A percentile compares a stretch with the other conserved stretches of the same genome.
phyloP scores from a whole-genome alignment of 768 basidiomycete species.

The Leucosporidium scottii region DNA sequence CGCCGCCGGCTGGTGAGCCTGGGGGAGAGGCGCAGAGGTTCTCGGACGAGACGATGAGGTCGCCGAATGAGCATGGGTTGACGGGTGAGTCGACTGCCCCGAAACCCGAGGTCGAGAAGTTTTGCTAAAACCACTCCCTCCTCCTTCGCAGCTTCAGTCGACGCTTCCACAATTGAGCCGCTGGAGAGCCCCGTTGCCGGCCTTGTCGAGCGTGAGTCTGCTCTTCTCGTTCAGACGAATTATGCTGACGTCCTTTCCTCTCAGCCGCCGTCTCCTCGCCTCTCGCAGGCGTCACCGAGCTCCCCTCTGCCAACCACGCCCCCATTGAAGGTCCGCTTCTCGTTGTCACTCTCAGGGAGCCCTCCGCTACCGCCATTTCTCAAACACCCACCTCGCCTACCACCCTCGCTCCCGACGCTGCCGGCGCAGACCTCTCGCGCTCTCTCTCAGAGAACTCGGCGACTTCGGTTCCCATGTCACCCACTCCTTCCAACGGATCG shows the following conservation, averaged over 20 bases:
- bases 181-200: too few species aligned
- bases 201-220: too few species aligned
- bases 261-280: background rate
- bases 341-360: background rate
- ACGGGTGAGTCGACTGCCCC: too few species aligned
- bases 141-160: too few species aligned
- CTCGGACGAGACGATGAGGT: background rate
- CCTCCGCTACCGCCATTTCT: background rate
- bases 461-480: background rate
- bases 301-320: background rate
- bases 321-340: background rate
- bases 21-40: background rate
- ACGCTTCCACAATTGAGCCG: too few species aligned
- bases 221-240: too few species aligned
- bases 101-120: too few species aligned
- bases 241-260: background rate
- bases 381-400: background rate
- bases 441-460: background rate
- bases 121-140: too few species aligned
- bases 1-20: background rate
- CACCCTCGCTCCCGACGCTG: background rate
- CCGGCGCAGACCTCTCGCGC: background rate
- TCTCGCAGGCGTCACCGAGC: background rate
- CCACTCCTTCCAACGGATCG: constrained; percentile 2
- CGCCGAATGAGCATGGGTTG: background rate